Conservation (phyloP, 164 flowering plant genomes). For the Kingdonia uniflora region DNA sequence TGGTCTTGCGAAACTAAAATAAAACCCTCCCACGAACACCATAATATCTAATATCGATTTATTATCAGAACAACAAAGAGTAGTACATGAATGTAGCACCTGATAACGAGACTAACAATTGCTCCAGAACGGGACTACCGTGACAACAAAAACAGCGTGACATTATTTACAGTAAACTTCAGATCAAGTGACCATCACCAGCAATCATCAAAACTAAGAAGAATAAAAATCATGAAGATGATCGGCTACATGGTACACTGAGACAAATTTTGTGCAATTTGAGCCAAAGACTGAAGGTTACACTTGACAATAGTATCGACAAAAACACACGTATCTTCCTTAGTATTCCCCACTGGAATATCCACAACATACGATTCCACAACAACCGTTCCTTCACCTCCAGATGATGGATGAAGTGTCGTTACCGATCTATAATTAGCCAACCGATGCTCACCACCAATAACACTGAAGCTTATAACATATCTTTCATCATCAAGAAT, state of each 20-base stretch:
- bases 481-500: constrained; percentile 75
- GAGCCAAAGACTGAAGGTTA: constrained; percentile 67
- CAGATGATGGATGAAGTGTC: constrained; percentile 35
- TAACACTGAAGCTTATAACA: constrained; percentile 67
- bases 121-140: too few relatives aligned
- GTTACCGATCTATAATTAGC: constrained; percentile 65
- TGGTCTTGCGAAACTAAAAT: too few relatives aligned
- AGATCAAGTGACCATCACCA: too few relatives aligned
- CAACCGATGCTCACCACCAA: constrained; percentile 78
- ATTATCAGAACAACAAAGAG: too few relatives aligned
- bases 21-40: too few relatives aligned
- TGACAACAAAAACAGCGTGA: too few relatives aligned
- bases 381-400: constrained; percentile 47
- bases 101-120: too few relatives aligned
- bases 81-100: too few relatives aligned
- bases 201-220: too few relatives aligned
- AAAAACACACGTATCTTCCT: constrained; percentile 65
- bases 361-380: constrained; percentile 86
- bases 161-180: too few relatives aligned
- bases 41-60: too few relatives aligned
- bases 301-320: constrained; percentile 72
- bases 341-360: constrained; percentile 62
- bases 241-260: neutral
- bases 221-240: too few relatives aligned
- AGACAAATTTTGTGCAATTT: constrained; percentile 35